Evolutionary conservation across 1,284 basidiomycete genomes (phyloP).

Genomic region (Vanrija pseudolonga): DNA sequence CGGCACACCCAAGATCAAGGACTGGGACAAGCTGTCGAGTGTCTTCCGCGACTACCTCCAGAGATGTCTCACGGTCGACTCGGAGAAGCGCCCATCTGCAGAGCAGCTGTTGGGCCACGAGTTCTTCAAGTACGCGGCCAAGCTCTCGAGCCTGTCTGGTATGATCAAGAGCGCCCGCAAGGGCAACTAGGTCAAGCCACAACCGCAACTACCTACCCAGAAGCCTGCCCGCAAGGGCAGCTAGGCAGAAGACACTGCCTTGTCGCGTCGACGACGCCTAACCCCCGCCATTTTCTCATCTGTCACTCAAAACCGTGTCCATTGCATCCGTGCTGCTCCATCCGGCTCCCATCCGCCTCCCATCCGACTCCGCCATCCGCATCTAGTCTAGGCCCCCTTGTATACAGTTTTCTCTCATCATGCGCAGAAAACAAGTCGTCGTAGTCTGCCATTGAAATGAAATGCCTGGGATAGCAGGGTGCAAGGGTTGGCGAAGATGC

Average conservation of each 20-base stretch:
- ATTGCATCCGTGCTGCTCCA: background rate
- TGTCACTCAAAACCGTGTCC: background rate
- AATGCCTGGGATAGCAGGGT: too few relatives aligned
- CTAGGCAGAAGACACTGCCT: background rate
- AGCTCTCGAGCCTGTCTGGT: slow-evolving; percentile 77
- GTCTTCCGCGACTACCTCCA: slow-evolving; percentile 90
- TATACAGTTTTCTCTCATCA: background rate
- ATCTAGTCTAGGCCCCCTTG: background rate
- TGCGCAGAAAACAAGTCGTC: background rate
- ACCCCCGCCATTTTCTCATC: background rate
- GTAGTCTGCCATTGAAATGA: too few relatives aligned
- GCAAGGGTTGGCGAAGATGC: too few relatives aligned
- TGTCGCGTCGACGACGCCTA: background rate
- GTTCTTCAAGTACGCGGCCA: slow-evolving; percentile 84
- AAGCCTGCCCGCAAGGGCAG: slow-evolving; percentile 67
- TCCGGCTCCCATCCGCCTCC: background rate
- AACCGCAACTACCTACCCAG: too few relatives aligned
- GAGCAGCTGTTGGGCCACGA: slow-evolving; percentile 79
- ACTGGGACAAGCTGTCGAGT: slow-evolving; percentile 81
- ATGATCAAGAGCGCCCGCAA: slow-evolving; percentile 92
- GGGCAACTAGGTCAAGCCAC: background rate
- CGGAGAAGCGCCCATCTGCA: slow-evolving; percentile 86
- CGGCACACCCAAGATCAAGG: slow-evolving; percentile 94
- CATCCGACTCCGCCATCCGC: background rate
- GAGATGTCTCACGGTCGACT: slow-evolving; percentile 88